phyloP scores from a whole-genome alignment of 225 moss, liverwort and hornwort genomes.

The Pseudisothecium myosuroides region DNA sequence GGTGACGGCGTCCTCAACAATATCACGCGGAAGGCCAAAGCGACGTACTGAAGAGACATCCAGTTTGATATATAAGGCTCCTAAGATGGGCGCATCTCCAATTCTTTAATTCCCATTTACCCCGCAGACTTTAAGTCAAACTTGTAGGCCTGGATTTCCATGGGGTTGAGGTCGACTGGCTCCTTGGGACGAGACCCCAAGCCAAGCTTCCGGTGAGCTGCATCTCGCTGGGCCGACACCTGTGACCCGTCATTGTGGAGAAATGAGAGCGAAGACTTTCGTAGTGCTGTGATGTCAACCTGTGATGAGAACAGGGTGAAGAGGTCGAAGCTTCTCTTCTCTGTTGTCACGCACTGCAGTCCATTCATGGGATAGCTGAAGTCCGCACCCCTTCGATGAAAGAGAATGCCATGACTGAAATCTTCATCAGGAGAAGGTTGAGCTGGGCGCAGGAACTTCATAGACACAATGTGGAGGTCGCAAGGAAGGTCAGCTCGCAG shows the following conservation, averaged over 20 bases:
- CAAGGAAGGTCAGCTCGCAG: conserved; percentile 53
- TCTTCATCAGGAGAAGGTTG: conserved; percentile 5
- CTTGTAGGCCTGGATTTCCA: conserved; percentile 88
- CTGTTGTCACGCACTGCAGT: conserved; percentile 22
- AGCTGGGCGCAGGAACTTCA: conserved; percentile 50
- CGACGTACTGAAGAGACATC: background rate
- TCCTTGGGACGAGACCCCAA: conserved; percentile 18
- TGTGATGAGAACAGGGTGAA: conserved; percentile 40
- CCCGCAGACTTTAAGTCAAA: conserved; percentile 41
- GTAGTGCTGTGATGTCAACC: conserved; percentile 25
- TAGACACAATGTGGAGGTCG: conserved; percentile 70
- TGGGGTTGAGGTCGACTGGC: conserved; percentile 36
- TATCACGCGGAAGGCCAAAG: background rate
- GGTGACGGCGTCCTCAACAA: background rate
- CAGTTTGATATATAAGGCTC: background rate
- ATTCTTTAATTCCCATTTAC: background rate
- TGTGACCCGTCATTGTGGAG: conserved; percentile 39
- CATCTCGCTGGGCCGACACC: conserved; percentile 29
- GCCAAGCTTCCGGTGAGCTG: conserved; percentile 63
- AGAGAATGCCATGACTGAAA: conserved; percentile 39
- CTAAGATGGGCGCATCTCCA: background rate
- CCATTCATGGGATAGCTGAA: conserved; percentile 24
- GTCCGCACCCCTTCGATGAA: conserved; percentile 78
- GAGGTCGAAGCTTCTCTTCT: conserved; percentile 25
- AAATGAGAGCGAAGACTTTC: conserved; percentile 58